A percentile compares a stretch with the other conserved stretches of the same genome.
Evolutionary conservation across 495 filamentous ascomycete species (phyloP).

Genomic region (Astrothelium macrocarpum): DNA sequence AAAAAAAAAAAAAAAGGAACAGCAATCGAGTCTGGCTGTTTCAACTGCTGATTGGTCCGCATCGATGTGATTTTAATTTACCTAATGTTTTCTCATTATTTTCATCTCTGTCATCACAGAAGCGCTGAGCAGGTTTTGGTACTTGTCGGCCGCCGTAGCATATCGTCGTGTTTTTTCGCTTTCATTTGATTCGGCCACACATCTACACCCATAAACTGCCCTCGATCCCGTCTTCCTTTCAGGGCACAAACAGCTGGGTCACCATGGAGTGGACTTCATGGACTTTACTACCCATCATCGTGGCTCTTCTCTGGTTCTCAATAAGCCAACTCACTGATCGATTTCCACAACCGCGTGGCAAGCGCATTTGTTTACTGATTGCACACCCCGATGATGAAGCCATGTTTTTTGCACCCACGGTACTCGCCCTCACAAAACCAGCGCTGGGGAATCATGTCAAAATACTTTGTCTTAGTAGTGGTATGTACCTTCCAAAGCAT

Average conservation of each 20-base stretch:
- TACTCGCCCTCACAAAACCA: constrained; percentile 66
- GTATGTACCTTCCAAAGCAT: constrained; percentile 29
- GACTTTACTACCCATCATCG: constrained; percentile 49
- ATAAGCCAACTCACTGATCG: constrained; percentile 45
- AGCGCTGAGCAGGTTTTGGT: background rate
- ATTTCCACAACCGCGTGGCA: constrained; percentile 63
- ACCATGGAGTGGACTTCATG: constrained; percentile 27
- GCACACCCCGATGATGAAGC: constrained; percentile 98
- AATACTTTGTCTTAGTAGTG: constrained; percentile 84
- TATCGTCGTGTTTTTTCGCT: background rate
- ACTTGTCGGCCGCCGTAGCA: background rate
- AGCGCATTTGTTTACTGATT: constrained; percentile 81
- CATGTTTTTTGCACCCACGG: constrained; percentile 94
- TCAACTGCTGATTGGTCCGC: no score
- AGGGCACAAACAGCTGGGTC: constrained; percentile 10
- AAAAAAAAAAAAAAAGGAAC: no score
- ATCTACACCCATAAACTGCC: no score
- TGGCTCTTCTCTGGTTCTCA: constrained; percentile 46
- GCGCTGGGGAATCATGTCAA: constrained; percentile 78
- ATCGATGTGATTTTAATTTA: background rate
- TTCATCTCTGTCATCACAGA: background rate
- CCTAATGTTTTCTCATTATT: no score
- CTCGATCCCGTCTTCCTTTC: no score
- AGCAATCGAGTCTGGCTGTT: no score
- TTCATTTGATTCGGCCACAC: no score